Percentiles rank a stretch among this genome's conserved stretches.
phyloP scores from a whole-genome alignment of 1,139 yeast species.

The Taphrina populina region DNA sequence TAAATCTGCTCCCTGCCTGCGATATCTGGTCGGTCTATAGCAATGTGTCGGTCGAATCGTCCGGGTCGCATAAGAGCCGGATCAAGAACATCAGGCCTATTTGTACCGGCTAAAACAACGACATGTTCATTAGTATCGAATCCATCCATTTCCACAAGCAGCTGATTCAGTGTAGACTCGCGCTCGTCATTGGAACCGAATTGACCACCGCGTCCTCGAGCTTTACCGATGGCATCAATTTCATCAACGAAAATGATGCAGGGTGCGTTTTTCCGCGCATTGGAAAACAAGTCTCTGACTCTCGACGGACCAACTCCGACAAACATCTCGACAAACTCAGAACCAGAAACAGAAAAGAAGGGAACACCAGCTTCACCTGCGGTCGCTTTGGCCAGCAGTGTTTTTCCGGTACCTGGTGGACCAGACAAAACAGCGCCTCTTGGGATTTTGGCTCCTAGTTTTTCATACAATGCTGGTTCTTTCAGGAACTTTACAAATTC shows the following conservation, averaged over 20 bases:
- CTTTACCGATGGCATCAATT: slow-evolving; percentile 96
- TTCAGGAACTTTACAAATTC: slow-evolving; percentile 92
- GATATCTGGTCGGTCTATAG: slow-evolving; percentile 87
- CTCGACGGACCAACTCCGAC: slow-evolving; percentile 99
- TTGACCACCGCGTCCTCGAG: slow-evolving; percentile 77
- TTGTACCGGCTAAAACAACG: slow-evolving; percentile 96
- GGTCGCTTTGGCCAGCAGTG: slow-evolving; percentile 94
- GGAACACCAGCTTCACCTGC: slow-evolving; percentile 99
- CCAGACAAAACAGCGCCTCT: slow-evolving; percentile 97
- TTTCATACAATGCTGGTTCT: slow-evolving; percentile 84
- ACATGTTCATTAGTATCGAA: slow-evolving; percentile 87
- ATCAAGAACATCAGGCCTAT: slow-evolving; percentile 89
- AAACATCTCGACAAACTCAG: slow-evolving; percentile 98
- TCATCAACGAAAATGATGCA: slow-evolving; percentile 93
- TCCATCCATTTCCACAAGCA: slow-evolving; percentile 97
- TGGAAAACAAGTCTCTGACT: slow-evolving; percentile 88
- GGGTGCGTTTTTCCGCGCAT: slow-evolving; percentile 91
- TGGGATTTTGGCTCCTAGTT: slow-evolving; percentile 93
- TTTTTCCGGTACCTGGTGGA: slow-evolving; percentile 99
- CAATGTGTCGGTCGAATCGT: slow-evolving; percentile 89
- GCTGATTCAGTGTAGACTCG: slow-evolving; percentile 91
- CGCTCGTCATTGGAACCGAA: slow-evolving; percentile 81
- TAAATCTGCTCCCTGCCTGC: slow-evolving; percentile 92
- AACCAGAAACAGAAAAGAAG: slow-evolving; percentile 88
- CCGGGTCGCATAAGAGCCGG: slow-evolving; percentile 95